Evolutionary conservation across 2,329 filamentous ascomycete genomes (phyloP).

Genomic region (Ceratocystis eucalypticola): DNA sequence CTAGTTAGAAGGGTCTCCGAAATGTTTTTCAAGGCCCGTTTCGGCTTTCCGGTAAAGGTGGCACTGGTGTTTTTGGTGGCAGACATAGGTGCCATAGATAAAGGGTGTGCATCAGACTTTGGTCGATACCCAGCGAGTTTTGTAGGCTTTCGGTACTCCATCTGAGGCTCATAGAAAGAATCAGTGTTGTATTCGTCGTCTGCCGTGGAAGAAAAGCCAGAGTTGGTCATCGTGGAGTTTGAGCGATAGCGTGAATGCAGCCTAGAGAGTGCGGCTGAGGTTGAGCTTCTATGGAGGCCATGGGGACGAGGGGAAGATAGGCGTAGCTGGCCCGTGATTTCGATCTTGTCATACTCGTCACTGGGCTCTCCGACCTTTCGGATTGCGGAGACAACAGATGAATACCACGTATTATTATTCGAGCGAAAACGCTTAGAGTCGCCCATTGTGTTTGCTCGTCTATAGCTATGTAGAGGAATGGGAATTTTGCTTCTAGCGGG

Average conservation of each 20-base stretch:
- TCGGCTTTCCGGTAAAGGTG: neutral
- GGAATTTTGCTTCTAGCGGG: neutral
- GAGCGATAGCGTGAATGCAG: neutral
- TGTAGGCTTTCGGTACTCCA: neutral
- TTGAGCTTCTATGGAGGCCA: neutral
- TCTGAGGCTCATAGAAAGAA: neutral
- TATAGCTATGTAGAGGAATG: neutral
- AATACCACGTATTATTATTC: conserved; percentile 6
- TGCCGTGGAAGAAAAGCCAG: conserved; percentile 5
- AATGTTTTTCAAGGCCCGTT: conserved; percentile 3
- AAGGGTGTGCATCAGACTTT: neutral
- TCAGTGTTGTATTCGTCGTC: conserved; percentile 8
- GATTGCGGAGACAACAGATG: conserved; percentile 11
- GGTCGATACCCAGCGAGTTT: neutral
- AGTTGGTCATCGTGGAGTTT: neutral
- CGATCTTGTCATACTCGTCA: neutral
- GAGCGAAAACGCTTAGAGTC: neutral
- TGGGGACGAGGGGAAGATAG: neutral
- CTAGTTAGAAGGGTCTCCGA: conserved; percentile 5
- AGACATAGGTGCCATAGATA: neutral
- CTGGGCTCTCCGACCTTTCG: conserved; percentile 5
- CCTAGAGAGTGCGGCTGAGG: neutral
- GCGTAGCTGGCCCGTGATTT: neutral
- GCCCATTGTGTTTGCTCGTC: neutral
- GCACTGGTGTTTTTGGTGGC: neutral